phyloP scores from a whole-genome alignment of 257 asterid species.

The Schizonepeta tenuifolia region DNA sequence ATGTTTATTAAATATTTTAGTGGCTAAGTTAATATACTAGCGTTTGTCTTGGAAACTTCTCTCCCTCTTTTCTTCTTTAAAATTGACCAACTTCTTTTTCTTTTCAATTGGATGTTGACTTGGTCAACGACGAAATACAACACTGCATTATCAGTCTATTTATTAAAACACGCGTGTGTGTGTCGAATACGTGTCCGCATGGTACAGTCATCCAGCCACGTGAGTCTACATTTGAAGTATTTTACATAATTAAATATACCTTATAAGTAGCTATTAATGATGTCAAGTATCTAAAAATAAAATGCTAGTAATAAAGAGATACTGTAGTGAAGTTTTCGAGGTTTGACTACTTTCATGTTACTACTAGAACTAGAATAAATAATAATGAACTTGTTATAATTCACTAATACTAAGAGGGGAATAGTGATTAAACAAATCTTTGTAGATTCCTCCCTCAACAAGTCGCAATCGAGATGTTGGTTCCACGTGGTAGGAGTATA shows the following conservation, averaged over 20 bases:
- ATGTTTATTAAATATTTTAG: no score
- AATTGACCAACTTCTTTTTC: background rate
- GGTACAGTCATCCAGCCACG: constrained; percentile 1
- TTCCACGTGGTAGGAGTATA: background rate
- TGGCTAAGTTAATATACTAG: no score
- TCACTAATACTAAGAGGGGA: no score
- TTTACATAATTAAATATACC: constrained; percentile 1
- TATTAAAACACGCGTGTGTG: background rate
- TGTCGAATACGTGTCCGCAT: background rate
- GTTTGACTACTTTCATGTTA: constrained; percentile 27
- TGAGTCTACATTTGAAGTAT: background rate
- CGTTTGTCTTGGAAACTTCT: background rate
- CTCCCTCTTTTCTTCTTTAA: background rate
- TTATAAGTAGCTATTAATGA: background rate
- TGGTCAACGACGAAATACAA: constrained; percentile 10
- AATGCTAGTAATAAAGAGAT: no score
- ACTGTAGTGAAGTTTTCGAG: constrained; percentile 27
- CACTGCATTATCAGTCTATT: no score
- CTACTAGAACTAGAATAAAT: no score
- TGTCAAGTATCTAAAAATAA: background rate
- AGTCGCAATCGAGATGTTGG: background rate
- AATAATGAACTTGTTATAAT: no score
- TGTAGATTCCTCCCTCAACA: background rate
- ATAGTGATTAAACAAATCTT: background rate
- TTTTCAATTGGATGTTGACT: background rate